A percentile compares a stretch with the other conserved stretches of the same genome.
Evolutionary conservation across 768 basidiomycete genomes (phyloP).

Genomic region (Boletus subparvulus): DNA sequence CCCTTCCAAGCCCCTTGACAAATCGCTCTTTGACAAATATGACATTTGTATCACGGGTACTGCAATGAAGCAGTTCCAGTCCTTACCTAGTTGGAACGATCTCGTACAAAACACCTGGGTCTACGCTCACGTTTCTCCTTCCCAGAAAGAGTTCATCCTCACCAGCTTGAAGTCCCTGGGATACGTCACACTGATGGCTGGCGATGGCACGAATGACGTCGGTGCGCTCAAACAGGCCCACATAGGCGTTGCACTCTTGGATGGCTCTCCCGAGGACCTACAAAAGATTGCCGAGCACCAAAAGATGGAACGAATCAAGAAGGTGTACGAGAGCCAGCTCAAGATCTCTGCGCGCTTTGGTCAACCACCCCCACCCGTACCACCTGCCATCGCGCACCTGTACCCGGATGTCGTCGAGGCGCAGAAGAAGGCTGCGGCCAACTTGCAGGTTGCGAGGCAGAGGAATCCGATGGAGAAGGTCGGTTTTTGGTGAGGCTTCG

Average conservation of each 20-base stretch:
- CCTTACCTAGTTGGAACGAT: slow-evolving; percentile 65
- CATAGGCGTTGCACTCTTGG: slow-evolving; percentile 89
- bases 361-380: slow-evolving; percentile 92
- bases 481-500: slow-evolving; percentile 14
- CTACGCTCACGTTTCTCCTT: slow-evolving; percentile 94
- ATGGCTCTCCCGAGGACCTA: slow-evolving; percentile 89
- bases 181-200: slow-evolving; percentile 95
- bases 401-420: slow-evolving; percentile 91
- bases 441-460: slow-evolving; percentile 63
- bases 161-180: slow-evolving; percentile 87
- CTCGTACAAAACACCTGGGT: slow-evolving; percentile 97
- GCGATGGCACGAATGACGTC: slow-evolving; percentile 98
- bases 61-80: slow-evolving; percentile 85
- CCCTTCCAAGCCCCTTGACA: slow-evolving; percentile 75
- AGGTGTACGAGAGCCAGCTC: slow-evolving; percentile 95
- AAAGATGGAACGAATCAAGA: slow-evolving; percentile 86
- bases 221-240: slow-evolving; percentile 98
- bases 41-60: slow-evolving; percentile 97
- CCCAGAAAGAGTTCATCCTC: slow-evolving; percentile 94
- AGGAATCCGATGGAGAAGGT: slow-evolving; percentile 93
- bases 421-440: slow-evolving; percentile 75
- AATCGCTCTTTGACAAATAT: slow-evolving; percentile 74
- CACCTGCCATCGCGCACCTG: slow-evolving; percentile 79
- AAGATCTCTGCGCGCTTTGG: slow-evolving; percentile 88
- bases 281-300: slow-evolving; percentile 93